Evolutionary conservation across 441 rosid species (phyloP).

Genomic region (Erodium trifolium): DNA sequence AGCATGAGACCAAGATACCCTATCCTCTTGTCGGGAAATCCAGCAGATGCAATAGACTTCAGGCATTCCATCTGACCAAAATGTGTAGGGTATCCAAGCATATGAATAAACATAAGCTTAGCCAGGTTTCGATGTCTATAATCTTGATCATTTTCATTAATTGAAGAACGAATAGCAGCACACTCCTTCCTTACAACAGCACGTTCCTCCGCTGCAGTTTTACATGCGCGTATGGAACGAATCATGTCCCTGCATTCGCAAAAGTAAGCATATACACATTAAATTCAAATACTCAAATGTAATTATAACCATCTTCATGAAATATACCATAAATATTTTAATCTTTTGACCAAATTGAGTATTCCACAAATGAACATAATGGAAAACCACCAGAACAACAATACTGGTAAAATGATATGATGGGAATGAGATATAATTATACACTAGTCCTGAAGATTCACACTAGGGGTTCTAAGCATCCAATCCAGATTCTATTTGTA

Average conservation of each 20-base stretch:
- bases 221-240: constrained; percentile 89
- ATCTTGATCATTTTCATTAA: constrained; percentile 82
- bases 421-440: neutral
- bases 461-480: no score
- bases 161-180: constrained; percentile 82
- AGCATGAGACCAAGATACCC: constrained; percentile 97
- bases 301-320: constrained; percentile 8
- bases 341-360: neutral
- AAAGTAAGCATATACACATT: constrained; percentile 12
- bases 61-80: constrained; percentile 99
- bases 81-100: constrained; percentile 99
- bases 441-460: neutral
- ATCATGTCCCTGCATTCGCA: constrained; percentile 89
- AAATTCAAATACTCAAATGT: constrained; percentile 1
- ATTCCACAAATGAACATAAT: neutral
- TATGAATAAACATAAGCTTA: constrained; percentile 99
- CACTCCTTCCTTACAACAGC: constrained; percentile 96
- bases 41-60: constrained; percentile 85
- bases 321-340: neutral
- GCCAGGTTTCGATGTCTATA: constrained; percentile 87
- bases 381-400: neutral
- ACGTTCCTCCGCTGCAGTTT: constrained; percentile 99
- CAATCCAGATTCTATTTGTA: no score
- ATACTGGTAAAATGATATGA: neutral
- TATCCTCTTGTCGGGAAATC: constrained; percentile 96